These are phyloP conservation scores for Cairneyella variabilis DNA, from an alignment of 495 filamentous ascomycete species.

Conservation along the genomic window DNA sequence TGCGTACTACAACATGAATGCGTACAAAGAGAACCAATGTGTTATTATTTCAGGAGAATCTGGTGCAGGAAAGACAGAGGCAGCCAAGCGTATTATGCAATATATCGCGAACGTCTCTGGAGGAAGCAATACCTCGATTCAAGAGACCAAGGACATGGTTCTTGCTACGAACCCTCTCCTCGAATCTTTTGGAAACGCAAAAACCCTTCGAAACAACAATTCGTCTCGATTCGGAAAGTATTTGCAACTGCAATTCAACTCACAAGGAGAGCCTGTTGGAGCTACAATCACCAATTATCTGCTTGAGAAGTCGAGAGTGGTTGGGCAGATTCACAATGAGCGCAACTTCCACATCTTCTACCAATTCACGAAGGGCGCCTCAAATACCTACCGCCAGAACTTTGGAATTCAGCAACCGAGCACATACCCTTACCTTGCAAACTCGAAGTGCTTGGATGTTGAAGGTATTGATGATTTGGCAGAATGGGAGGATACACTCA, in stretches of 20 bases:
- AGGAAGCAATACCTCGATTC: slow-evolving; percentile 84
- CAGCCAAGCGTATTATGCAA: slow-evolving; percentile 98
- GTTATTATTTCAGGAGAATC: slow-evolving; percentile 99
- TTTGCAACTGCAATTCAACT: slow-evolving; percentile 94
- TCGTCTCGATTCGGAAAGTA: slow-evolving; percentile 98
- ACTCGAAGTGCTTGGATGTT: slow-evolving; percentile 91
- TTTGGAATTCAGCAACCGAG: slow-evolving; percentile 91
- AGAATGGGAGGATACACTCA: slow-evolving; percentile 87
- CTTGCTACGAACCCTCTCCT: slow-evolving; percentile 95
- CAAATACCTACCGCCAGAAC: slow-evolving; percentile 74
- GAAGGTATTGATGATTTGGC: slow-evolving; percentile 86
- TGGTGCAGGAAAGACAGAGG: slow-evolving; percentile 98
- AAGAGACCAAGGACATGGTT: slow-evolving; percentile 98
- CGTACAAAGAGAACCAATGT: slow-evolving; percentile 98
- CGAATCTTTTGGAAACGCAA: slow-evolving; percentile 97
- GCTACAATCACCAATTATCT: slow-evolving; percentile 98
- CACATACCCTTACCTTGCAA: slow-evolving; percentile 91
- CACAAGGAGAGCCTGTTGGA: slow-evolving; percentile 87
- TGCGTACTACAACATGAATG: slow-evolving; percentile 99
- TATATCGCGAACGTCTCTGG: slow-evolving; percentile 97
- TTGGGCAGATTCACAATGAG: slow-evolving; percentile 93
- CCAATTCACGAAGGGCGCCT: slow-evolving; percentile 94
- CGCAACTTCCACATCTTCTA: slow-evolving; percentile 99
- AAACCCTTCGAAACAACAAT: slow-evolving; percentile 98
- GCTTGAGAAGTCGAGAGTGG: slow-evolving; percentile 91